Evolutionary conservation across 2,329 filamentous ascomycete species (phyloP).

Genomic region (Talaromyces sp.): DNA sequence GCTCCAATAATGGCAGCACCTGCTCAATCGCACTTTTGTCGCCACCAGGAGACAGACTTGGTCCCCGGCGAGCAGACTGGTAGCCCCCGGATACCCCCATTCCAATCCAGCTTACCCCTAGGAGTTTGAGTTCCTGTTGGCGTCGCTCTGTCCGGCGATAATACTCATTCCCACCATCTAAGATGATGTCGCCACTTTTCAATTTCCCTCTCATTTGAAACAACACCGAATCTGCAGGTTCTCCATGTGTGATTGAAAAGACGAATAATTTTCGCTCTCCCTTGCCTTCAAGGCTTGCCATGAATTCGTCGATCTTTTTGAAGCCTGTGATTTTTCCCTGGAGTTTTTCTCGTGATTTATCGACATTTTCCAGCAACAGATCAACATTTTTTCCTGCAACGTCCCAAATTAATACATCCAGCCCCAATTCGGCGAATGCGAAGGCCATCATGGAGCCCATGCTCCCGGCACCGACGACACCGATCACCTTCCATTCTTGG

Average conservation of each 20-base stretch:
- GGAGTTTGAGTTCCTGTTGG: conserved; percentile 54
- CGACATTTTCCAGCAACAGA: conserved; percentile 26
- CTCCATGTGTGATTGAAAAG: conserved; percentile 41
- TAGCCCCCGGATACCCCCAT: conserved; percentile 68
- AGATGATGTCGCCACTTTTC: conserved; percentile 60
- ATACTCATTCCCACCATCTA: conserved; percentile 67
- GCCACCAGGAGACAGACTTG: conserved; percentile 65
- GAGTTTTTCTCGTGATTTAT: conserved; percentile 18
- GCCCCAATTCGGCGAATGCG: conserved; percentile 38
- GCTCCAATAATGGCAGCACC: conserved; percentile 59
- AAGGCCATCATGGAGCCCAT: conserved; percentile 45
- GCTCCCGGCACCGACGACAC: conserved; percentile 40
- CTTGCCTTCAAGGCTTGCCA: conserved; percentile 31
- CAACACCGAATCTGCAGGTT: conserved; percentile 37
- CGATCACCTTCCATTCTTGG: conserved; percentile 35
- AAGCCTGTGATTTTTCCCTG: conserved; percentile 35
- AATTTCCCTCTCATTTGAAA: conserved; percentile 49
- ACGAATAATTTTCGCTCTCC: conserved; percentile 36
- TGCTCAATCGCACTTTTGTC: conserved; percentile 55
- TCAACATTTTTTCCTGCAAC: conserved; percentile 34
- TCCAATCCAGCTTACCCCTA: conserved; percentile 63
- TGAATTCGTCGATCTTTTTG: conserved; percentile 35
- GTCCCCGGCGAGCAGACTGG: conserved; percentile 62
- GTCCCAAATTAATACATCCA: conserved; percentile 41
- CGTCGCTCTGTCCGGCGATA: conserved; percentile 62